Evolutionary conservation across 768 basidiomycete species (phyloP).

Genomic region (Hydnum rufescens): DNA sequence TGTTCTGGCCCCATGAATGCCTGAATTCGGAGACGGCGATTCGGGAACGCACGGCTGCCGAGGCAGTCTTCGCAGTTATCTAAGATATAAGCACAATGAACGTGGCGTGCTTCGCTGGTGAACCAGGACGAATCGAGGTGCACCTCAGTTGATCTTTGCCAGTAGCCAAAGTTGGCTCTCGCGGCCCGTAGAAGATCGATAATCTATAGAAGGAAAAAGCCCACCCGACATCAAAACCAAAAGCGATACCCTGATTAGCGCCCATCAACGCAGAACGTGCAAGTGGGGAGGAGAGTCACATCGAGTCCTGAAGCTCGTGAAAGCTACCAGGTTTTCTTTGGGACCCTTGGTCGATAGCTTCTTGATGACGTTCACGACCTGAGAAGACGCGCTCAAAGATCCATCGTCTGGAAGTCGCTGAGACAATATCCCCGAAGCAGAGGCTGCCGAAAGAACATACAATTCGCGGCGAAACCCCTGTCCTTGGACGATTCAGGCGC

Average conservation of each 20-base stretch:
- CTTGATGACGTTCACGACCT: slow-evolving; percentile 40
- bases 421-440: too few species aligned
- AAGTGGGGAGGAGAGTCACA: slow-evolving; percentile 26
- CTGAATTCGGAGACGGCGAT: slow-evolving; percentile 55
- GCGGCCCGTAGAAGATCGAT: slow-evolving; percentile 37
- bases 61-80: slow-evolving; percentile 46
- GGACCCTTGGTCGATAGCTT: slow-evolving; percentile 48
- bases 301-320: slow-evolving; percentile 55
- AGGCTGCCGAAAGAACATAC: too few species aligned
- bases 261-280: too few species aligned
- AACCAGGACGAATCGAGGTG: slow-evolving; percentile 5
- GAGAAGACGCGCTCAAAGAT: slow-evolving; percentile 24
- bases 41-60: slow-evolving; percentile 29
- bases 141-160: slow-evolving; percentile 44
- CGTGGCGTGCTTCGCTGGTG: not conserved
- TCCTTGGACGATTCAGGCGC: too few species aligned
- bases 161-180: slow-evolving; percentile 65
- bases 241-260: too few species aligned
- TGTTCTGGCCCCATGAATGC: slow-evolving; percentile 75
- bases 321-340: slow-evolving; percentile 38
- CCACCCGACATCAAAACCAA: not conserved
- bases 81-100: too few species aligned
- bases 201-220: not conserved
- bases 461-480: too few species aligned
- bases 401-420: not conserved